Percentiles rank a stretch among this genome's conserved stretches.
These are phyloP conservation scores for Lecanosticta acicola DNA, from an alignment of 2,329 filamentous ascomycete genomes.

Conservation along the genomic window DNA sequence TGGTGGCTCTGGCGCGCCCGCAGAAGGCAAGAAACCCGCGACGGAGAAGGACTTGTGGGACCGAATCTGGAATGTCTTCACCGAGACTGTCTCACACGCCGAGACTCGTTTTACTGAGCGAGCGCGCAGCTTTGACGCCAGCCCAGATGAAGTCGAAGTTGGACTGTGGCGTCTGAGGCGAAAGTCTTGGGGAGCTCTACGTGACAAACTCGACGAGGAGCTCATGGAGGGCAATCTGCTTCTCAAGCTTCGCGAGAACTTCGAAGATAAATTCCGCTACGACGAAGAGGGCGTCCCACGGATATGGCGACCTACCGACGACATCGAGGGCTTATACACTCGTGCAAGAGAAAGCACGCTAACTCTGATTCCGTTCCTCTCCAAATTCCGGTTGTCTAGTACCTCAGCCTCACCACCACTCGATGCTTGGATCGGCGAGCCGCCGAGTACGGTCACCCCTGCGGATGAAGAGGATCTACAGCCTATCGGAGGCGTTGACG, in stretches of 20 bases:
- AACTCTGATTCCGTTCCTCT: constrained; percentile 80
- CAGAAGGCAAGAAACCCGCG: constrained; percentile 63
- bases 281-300: constrained; percentile 90
- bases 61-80: constrained; percentile 84
- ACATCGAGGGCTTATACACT: constrained; percentile 94
- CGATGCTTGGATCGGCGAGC: constrained; percentile 71
- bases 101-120: constrained; percentile 80
- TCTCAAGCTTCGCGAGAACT: constrained; percentile 93
- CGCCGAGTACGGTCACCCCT: constrained; percentile 66
- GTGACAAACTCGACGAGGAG: constrained; percentile 90
- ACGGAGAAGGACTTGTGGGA: constrained; percentile 91
- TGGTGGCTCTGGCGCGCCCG: constrained; percentile 73
- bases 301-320: constrained; percentile 94
- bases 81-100: constrained; percentile 74
- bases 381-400: constrained; percentile 71
- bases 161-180: constrained; percentile 87
- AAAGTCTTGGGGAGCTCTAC: constrained; percentile 89
- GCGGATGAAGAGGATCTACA: constrained; percentile 85
- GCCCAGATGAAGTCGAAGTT: constrained; percentile 81
- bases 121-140: constrained; percentile 90
- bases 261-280: constrained; percentile 98
- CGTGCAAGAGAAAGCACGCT: constrained; percentile 87
- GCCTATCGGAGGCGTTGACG: constrained; percentile 89
- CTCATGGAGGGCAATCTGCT: constrained; percentile 96
- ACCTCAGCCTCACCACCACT: constrained; percentile 77